Evolutionary conservation across 371 early-diverging fungal genomes (phyloP).

Genomic region (Blyttiomyces sp.): DNA sequence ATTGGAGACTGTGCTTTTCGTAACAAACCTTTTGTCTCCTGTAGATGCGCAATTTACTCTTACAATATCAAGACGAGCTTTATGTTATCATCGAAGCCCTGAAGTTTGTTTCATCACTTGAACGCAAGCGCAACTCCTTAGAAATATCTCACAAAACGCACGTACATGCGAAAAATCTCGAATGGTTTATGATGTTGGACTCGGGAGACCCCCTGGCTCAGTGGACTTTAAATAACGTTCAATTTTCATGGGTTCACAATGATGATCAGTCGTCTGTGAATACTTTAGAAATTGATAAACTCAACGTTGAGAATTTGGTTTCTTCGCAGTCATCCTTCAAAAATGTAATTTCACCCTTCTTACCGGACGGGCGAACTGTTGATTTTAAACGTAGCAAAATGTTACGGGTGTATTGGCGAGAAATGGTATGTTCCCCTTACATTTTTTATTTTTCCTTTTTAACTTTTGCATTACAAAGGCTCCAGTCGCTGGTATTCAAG

Average conservation of each 20-base stretch:
- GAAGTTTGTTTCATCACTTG: slow-evolving; percentile 49
- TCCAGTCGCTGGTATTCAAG: slow-evolving; percentile 82
- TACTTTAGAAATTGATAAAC: slow-evolving; percentile 69
- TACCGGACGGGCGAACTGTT: slow-evolving; percentile 37
- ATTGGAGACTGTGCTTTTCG: neutral
- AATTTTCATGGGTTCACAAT: slow-evolving; percentile 51
- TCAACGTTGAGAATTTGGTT: slow-evolving; percentile 65
- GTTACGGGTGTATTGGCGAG: slow-evolving; percentile 72
- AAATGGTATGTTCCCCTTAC: slow-evolving; percentile 46
- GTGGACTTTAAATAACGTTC: slow-evolving; percentile 51
- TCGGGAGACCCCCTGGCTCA: slow-evolving; percentile 51
- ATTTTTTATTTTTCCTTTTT: slow-evolving; percentile 1
- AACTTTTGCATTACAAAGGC: slow-evolving; percentile 8
- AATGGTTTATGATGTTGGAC: slow-evolving; percentile 60
- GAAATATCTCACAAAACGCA: slow-evolving; percentile 30
- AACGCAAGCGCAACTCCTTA: slow-evolving; percentile 43
- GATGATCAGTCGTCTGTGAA: slow-evolving; percentile 62
- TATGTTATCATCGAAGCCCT: slow-evolving; percentile 68
- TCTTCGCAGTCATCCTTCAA: slow-evolving; percentile 36
- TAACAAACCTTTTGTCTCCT: no score
- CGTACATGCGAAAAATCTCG: slow-evolving; percentile 43
- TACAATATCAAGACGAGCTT: slow-evolving; percentile 58
- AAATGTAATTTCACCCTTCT: slow-evolving; percentile 68
- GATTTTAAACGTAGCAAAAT: slow-evolving; percentile 75
- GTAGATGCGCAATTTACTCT: slow-evolving; percentile 20